phyloP scores from a whole-genome alignment of 2,329 filamentous ascomycete species.

The Diaporthe ilicicola region DNA sequence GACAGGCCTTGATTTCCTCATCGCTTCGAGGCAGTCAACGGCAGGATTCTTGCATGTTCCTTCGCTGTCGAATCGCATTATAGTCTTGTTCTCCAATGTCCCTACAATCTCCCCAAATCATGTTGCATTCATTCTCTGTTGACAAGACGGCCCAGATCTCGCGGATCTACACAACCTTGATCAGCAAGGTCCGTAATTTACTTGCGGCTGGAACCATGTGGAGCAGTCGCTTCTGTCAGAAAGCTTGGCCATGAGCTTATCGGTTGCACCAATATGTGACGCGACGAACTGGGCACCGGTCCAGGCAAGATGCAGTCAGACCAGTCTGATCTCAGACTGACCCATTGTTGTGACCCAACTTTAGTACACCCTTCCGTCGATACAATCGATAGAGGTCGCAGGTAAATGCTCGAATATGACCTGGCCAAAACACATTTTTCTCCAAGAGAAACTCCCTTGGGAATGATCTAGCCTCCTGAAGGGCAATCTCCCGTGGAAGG shows the following conservation, averaged over 20 bases:
- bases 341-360: no score
- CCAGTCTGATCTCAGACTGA: neutral
- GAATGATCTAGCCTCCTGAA: no score
- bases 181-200: no score
- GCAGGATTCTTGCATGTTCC: neutral
- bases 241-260: conserved; percentile 21
- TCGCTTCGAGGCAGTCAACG: no score
- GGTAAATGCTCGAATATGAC: no score
- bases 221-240: neutral
- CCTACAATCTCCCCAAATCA: neutral
- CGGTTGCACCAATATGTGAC: neutral
- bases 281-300: no score
- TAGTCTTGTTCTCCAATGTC: neutral
- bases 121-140: neutral
- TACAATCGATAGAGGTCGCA: neutral
- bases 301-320: no score
- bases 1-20: neutral
- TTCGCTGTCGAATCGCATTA: neutral
- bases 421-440: no score
- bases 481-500: no score
- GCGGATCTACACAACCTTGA: neutral
- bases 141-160: neutral
- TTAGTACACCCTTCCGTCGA: neutral
- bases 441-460: no score
- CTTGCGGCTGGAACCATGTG: neutral